Evolutionary conservation across 2,329 filamentous ascomycete species (phyloP).

Genomic region (Cladobotryum mycophilum): DNA sequence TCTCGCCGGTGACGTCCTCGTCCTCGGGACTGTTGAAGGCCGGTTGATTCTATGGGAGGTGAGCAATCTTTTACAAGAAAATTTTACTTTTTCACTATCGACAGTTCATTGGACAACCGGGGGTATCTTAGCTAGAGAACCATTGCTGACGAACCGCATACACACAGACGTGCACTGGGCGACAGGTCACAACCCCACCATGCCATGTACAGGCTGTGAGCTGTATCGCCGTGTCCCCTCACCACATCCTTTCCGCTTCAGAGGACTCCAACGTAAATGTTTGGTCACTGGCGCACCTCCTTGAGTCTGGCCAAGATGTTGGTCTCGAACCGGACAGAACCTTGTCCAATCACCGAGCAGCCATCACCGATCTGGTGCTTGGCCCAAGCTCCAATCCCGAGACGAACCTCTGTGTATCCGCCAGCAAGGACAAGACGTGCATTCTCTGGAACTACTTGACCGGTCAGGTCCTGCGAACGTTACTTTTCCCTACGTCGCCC

Average conservation of each 20-base stretch:
- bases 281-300: conserved; percentile 74
- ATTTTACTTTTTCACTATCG: no score
- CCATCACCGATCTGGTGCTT: conserved; percentile 57
- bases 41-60: conserved; percentile 92
- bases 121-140: background rate
- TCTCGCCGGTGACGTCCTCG: conserved; percentile 64
- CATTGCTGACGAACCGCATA: conserved; percentile 29
- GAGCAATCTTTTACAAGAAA: conserved; percentile 19
- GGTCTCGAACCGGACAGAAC: conserved; percentile 67
- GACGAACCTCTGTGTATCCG: conserved; percentile 77
- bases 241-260: conserved; percentile 70
- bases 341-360: conserved; percentile 70
- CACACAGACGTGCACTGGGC: conserved; percentile 62
- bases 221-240: conserved; percentile 63
- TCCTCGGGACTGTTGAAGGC: conserved; percentile 78
- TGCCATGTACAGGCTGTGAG: conserved; percentile 78
- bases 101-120: no score
- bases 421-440: conserved; percentile 79
- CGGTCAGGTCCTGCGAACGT: conserved; percentile 69
- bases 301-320: conserved; percentile 51
- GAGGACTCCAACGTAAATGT: conserved; percentile 87
- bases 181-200: conserved; percentile 67
- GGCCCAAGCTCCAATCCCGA: conserved; percentile 62
- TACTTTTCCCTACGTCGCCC: conserved; percentile 70
- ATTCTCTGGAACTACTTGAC: conserved; percentile 90